Evolutionary conservation across 108 stramenopile species (phyloP).

Genomic region (Parietichytrium sp.): DNA sequence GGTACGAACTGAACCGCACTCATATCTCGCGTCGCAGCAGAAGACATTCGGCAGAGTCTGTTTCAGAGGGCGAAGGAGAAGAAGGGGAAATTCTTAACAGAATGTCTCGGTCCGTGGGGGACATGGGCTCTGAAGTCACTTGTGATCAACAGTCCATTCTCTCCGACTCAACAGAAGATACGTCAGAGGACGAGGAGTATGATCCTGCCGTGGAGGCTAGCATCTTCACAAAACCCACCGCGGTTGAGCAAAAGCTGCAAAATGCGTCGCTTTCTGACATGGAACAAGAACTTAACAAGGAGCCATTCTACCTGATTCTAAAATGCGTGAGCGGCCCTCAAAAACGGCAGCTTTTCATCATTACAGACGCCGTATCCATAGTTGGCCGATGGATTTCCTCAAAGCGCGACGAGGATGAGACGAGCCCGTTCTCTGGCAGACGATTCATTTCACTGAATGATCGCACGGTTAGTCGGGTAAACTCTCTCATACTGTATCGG

Average conservation of each 20-base stretch:
- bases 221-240: background rate
- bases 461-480: slow-evolving; percentile 25
- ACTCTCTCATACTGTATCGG: slow-evolving; percentile 2
- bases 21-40: no score
- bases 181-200: no score
- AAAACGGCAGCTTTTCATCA: slow-evolving; percentile 14
- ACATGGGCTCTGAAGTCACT: no score
- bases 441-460: slow-evolving; percentile 22
- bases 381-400: slow-evolving; percentile 12
- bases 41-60: no score
- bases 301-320: slow-evolving; percentile 15
- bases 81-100: no score
- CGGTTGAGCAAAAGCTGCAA: background rate
- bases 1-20: no score
- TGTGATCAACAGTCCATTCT: no score
- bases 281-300: background rate
- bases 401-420: background rate
- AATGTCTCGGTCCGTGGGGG: no score
- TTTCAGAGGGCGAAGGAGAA: no score
- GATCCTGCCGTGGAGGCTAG: background rate
- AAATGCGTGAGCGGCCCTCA: slow-evolving; percentile 6
- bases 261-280: background rate
- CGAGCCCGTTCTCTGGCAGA: background rate
- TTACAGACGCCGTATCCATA: background rate
- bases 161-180: no score